Evolutionary conservation across 1,139 yeast genomes (phyloP).

Genomic region (Kodamaea alishanica): DNA sequence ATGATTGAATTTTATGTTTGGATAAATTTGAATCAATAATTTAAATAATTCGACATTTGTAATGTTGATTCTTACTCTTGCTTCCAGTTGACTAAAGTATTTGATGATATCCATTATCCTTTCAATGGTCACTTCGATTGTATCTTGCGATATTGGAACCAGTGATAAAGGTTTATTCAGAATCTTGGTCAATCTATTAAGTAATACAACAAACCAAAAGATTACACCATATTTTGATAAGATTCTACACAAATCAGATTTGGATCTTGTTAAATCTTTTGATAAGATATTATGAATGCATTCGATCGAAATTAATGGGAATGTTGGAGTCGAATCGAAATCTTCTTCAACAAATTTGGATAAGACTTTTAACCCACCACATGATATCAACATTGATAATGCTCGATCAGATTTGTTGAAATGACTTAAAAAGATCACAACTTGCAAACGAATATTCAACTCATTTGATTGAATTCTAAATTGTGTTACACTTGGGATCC

Average conservation of each 20-base stretch:
- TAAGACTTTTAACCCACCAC: constrained; percentile 54
- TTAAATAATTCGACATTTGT: constrained; percentile 46
- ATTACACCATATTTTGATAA: constrained; percentile 47
- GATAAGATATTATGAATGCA: constrained; percentile 43
- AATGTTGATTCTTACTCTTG: constrained; percentile 36
- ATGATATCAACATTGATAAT: constrained; percentile 49
- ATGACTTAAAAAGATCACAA: constrained; percentile 41
- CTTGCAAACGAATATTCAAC: constrained; percentile 37
- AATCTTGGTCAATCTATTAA: constrained; percentile 27
- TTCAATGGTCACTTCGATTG: constrained; percentile 30
- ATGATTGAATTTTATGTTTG: constrained; percentile 25
- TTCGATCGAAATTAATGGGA: constrained; percentile 47
- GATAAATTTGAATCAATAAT: constrained; percentile 37
- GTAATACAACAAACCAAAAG: constrained; percentile 47
- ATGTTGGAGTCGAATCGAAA: constrained; percentile 40
- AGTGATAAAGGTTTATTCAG: constrained; percentile 1
- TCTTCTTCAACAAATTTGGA: constrained; percentile 55
- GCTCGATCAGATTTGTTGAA: constrained; percentile 38
- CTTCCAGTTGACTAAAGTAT: constrained; percentile 43
- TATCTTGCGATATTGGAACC: constrained; percentile 15
- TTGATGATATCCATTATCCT: constrained; percentile 38
- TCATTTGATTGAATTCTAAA: constrained; percentile 39
- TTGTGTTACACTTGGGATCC: constrained; percentile 49
- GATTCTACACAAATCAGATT: constrained; percentile 54
- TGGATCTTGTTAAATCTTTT: constrained; percentile 43